Evolutionary conservation across 2,329 filamentous ascomycete species (phyloP).

Genomic region (Trichoderma sp.): DNA sequence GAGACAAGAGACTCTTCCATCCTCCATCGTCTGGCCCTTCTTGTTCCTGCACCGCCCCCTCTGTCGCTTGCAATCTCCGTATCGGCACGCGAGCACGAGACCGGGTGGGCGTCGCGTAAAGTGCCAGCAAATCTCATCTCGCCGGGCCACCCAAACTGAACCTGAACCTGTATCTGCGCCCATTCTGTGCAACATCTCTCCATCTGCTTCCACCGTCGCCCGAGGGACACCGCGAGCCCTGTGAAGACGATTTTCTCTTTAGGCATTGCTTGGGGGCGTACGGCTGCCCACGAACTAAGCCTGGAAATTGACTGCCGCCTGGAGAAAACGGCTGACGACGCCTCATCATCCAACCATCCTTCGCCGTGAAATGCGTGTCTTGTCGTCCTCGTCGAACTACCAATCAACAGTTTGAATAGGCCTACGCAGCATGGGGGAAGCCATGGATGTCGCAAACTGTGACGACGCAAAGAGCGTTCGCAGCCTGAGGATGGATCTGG

Average conservation of each 20-base stretch:
- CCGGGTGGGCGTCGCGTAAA: slow-evolving; percentile 20
- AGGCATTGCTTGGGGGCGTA: background rate
- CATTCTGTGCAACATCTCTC: slow-evolving; percentile 10
- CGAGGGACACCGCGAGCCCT: background rate
- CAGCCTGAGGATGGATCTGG: slow-evolving; percentile 14
- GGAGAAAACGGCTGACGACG: background rate
- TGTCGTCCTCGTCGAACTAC: background rate
- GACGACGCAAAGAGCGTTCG: slow-evolving; percentile 3
- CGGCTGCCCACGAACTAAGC: background rate
- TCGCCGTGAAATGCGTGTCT: slow-evolving; percentile 20
- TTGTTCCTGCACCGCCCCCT: slow-evolving; percentile 19
- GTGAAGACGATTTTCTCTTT: background rate
- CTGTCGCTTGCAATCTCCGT: slow-evolving; percentile 16
- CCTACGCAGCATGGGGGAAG: slow-evolving; percentile 14
- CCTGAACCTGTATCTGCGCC: background rate
- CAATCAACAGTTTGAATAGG: slow-evolving; percentile 1
- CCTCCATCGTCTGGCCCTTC: background rate
- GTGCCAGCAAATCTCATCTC: slow-evolving; percentile 9
- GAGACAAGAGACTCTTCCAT: slow-evolving; percentile 1
- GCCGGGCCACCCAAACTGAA: background rate
- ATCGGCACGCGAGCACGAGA: slow-evolving; percentile 23
- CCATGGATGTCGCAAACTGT: slow-evolving; percentile 6
- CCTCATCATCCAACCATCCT: background rate
- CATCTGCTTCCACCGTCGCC: background rate
- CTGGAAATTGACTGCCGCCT: background rate